A percentile compares a stretch with the other conserved stretches of the same genome.
phyloP scores from a whole-genome alignment of 2,329 filamentous ascomycete genomes.

The Raffaelea ambrosiae region DNA sequence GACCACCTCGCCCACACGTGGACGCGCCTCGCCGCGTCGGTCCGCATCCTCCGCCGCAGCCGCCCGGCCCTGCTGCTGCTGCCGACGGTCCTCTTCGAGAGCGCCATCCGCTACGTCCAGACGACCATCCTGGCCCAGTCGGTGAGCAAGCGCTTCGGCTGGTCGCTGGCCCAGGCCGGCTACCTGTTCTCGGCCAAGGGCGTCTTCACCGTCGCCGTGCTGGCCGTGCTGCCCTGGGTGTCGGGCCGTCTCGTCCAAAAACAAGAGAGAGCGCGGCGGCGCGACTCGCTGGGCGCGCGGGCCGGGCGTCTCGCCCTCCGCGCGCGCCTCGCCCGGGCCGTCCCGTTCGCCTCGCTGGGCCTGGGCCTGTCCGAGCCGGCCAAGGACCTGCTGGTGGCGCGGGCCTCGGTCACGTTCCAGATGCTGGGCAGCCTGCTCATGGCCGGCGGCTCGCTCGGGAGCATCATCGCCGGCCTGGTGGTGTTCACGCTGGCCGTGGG shows the following conservation, averaged over 20 bases:
- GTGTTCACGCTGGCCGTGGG: slow-evolving; percentile 5
- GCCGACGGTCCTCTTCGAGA: slow-evolving; percentile 28
- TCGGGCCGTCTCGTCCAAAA: slow-evolving; percentile 18
- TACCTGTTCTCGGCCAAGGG: slow-evolving; percentile 32
- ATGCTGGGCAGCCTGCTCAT: slow-evolving; percentile 15
- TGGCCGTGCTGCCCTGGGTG: slow-evolving; percentile 26
- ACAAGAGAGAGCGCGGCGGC: neutral
- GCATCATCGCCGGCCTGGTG: slow-evolving; percentile 15
- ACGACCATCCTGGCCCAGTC: slow-evolving; percentile 29
- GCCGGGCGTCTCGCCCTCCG: neutral
- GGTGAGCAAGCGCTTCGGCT: slow-evolving; percentile 34
- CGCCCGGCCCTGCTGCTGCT: slow-evolving; percentile 27
- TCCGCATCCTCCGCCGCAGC: slow-evolving; percentile 24
- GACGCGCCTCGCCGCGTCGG: slow-evolving; percentile 21
- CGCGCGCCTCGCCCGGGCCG: neutral
- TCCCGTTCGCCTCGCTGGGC: slow-evolving; percentile 11
- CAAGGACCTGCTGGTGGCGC: slow-evolving; percentile 18
- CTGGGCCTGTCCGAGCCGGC: slow-evolving; percentile 19
- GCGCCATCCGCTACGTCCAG: slow-evolving; percentile 26
- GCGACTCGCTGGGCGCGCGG: neutral
- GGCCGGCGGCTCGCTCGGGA: slow-evolving; percentile 10
- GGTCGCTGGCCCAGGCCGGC: slow-evolving; percentile 31
- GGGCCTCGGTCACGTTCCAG: slow-evolving; percentile 14
- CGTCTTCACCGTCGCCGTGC: slow-evolving; percentile 27
- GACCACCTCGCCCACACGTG: slow-evolving; percentile 21